Percentiles rank a stretch among this genome's conserved stretches.
Evolutionary conservation across 495 filamentous ascomycete species (phyloP).

Genomic region (Oidiodendron maius): DNA sequence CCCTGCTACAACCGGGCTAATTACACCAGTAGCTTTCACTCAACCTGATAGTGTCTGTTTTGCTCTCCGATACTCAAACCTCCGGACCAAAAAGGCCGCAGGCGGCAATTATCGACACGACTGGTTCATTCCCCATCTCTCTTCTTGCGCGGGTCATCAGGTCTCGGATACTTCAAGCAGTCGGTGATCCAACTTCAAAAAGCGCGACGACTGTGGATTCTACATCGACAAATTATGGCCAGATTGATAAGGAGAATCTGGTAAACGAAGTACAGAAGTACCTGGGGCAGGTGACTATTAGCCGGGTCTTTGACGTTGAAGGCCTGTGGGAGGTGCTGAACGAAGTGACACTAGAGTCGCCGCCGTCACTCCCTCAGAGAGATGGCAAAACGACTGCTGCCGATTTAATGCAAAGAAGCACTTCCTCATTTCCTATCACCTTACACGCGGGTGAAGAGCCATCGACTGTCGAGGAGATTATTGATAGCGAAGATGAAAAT

Average conservation of each 20-base stretch:
- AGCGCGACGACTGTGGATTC: constrained; percentile 2
- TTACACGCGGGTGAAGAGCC: neutral
- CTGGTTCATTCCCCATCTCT: constrained; percentile 19
- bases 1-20: no score
- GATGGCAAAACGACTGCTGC: constrained; percentile 4
- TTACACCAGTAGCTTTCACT: constrained; percentile 19
- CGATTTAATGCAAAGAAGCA: neutral
- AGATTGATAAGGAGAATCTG: neutral
- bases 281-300: constrained; percentile 46
- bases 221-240: neutral
- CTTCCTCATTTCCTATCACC: no score
- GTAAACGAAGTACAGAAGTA: constrained; percentile 22
- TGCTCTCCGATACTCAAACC: constrained; percentile 2
- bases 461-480: neutral
- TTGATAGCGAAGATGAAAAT: constrained; percentile 5
- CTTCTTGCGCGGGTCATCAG: constrained; percentile 18
- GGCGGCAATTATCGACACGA: constrained; percentile 24
- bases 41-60: constrained; percentile 12
- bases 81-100: neutral
- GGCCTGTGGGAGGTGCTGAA: constrained; percentile 49
- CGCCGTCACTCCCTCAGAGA: neutral
- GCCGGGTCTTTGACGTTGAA: constrained; percentile 53
- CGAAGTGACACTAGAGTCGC: constrained; percentile 10
- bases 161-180: constrained; percentile 7
- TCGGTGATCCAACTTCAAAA: neutral